Conservation (phyloP, 2,329 filamentous ascomycete species). For the Aspergillus sp. region DNA sequence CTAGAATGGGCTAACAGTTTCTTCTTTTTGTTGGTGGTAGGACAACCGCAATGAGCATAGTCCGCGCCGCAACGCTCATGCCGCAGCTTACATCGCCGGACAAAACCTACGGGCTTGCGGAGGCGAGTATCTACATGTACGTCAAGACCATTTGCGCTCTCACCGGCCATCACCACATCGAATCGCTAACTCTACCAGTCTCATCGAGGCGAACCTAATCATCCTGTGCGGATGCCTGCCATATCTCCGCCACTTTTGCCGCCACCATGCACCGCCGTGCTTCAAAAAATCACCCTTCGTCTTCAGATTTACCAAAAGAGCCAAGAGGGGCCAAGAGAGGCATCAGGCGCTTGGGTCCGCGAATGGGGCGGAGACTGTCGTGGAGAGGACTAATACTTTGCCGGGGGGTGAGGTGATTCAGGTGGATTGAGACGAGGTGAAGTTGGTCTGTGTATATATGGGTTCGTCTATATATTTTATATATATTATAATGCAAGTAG, state of each 20-base stretch:
- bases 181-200: not conserved
- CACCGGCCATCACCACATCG: not conserved
- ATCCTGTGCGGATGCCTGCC: conserved; percentile 17
- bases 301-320: not conserved
- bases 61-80: conserved; percentile 27
- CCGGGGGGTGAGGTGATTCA: too few species aligned
- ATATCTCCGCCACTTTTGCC: conserved; percentile 15
- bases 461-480: too few species aligned
- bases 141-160: not conserved
- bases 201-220: conserved; percentile 19
- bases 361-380: too few species aligned
- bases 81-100: conserved; percentile 26
- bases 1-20: not conserved
- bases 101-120: conserved; percentile 19
- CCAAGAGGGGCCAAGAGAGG: not conserved
- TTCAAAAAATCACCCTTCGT: not conserved
- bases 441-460: too few species aligned
- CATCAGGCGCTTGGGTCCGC: not conserved
- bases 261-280: conserved; percentile 5
- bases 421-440: too few species aligned
- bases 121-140: conserved; percentile 25
- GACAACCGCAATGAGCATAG: conserved; percentile 27
- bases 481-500: too few species aligned
- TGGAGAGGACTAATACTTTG: too few species aligned
- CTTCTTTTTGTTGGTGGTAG: conserved; percentile 2